Percentiles rank a stretch among this genome's conserved stretches.
Evolutionary conservation across 2,329 filamentous ascomycete species (phyloP).

Genomic region (Hirsutella rhossiliensis): DNA sequence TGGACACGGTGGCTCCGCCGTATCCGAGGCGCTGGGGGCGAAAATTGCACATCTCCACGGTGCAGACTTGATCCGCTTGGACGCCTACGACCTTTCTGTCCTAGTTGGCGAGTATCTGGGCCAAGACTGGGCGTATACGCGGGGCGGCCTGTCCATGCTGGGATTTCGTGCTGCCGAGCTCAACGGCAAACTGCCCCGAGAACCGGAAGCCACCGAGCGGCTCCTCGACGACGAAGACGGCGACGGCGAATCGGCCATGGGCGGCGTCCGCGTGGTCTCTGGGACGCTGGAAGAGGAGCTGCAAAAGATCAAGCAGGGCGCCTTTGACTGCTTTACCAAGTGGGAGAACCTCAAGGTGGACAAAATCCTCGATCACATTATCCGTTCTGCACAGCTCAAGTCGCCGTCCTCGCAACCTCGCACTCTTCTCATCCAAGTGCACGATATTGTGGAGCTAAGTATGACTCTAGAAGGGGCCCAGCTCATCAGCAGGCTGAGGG

Average conservation of each 20-base stretch:
- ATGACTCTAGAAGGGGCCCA: constrained; percentile 55
- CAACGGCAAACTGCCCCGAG: constrained; percentile 39
- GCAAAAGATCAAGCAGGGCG: constrained; percentile 26
- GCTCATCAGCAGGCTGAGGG: constrained; percentile 58
- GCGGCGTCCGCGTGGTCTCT: constrained; percentile 14
- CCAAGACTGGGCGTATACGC: constrained; percentile 38
- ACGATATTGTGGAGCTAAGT: constrained; percentile 70
- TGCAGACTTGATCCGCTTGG: constrained; percentile 56
- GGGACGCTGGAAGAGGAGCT: constrained; percentile 30
- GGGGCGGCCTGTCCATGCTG: constrained; percentile 38
- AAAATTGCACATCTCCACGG: constrained; percentile 47
- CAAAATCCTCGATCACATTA: constrained; percentile 43
- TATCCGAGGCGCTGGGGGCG: constrained; percentile 41
- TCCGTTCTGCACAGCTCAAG: constrained; percentile 31
- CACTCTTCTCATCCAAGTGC: constrained; percentile 61
- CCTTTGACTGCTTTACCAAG: constrained; percentile 25
- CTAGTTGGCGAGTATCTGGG: constrained; percentile 60
- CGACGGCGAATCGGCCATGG: constrained; percentile 16
- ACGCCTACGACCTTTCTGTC: constrained; percentile 57
- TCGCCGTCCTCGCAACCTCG: constrained; percentile 19
- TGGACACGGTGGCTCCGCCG: constrained; percentile 24
- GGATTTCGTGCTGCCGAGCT: constrained; percentile 44
- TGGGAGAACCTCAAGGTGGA: constrained; percentile 53
- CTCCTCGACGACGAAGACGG: constrained; percentile 21
- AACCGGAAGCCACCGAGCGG: constrained; percentile 23